phyloP scores from a whole-genome alignment of 257 asterid genomes.

The Linderniella brevidens region DNA sequence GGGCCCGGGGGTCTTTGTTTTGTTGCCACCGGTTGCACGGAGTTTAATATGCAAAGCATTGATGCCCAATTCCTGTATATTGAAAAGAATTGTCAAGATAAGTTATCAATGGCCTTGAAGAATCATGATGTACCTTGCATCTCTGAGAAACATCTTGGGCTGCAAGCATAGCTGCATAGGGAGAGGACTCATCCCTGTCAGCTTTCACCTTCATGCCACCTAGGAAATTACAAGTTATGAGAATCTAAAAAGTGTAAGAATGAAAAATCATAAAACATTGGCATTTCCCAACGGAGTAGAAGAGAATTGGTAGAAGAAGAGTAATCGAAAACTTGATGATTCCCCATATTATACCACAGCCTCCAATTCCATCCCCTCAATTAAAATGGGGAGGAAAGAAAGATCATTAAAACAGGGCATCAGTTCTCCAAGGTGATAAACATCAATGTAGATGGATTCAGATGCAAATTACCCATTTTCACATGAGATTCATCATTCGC shows the following conservation, averaged over 20 bases:
- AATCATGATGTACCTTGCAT: constrained; percentile 52
- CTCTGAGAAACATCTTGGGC: constrained; percentile 77
- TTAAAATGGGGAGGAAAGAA: background rate
- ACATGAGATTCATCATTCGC: constrained; percentile 1
- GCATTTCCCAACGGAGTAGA: too few relatives aligned
- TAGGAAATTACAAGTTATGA: constrained; percentile 5
- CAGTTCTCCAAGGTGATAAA: constrained; percentile 11
- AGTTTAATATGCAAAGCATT: constrained; percentile 82
- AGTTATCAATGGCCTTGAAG: background rate
- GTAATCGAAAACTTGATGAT: too few relatives aligned
- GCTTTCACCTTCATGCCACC: constrained; percentile 97
- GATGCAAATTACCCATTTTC: constrained; percentile 2
- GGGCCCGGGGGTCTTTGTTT: constrained; percentile 90
- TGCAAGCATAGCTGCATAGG: constrained; percentile 97
- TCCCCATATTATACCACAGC: too few relatives aligned
- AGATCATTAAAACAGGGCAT: background rate
- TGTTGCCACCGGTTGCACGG: constrained; percentile 90
- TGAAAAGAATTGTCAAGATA: background rate
- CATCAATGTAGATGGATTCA: constrained; percentile 4
- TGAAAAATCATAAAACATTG: too few relatives aligned
- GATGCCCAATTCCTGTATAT: constrained; percentile 59
- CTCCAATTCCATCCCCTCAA: too few relatives aligned
- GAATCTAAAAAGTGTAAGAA: too few relatives aligned
- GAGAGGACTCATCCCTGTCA: constrained; percentile 91
- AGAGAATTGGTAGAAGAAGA: too few relatives aligned